Base-by-base conservation (phyloP, 176 grass and related monocot species). In the Eremochloa ophiuroides region DNA sequence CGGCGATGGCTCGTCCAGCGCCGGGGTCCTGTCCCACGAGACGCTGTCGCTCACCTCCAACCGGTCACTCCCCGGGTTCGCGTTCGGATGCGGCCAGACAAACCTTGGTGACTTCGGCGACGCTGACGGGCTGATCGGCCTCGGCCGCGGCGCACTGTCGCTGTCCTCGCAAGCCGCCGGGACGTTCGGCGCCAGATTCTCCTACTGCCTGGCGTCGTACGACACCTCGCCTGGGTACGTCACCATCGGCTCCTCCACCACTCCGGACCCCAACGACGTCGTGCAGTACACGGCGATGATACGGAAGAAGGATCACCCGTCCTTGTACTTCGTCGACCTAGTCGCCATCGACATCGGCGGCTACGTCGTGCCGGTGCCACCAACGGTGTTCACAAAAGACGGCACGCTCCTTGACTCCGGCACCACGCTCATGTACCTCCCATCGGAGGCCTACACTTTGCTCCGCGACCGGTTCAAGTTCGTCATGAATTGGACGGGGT, bases 391-490 rank as follows among this genome's bases (percentile, higher is more conserved):
- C 70, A 84, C 79, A 1, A 62, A 8, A 10, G 13, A 62, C 0
- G 79, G 89, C 31, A 90, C 91, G 5, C 29, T 94, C 18, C 48
- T 97, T 9, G 94, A 97, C 88, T 97, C 94, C 27, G 89, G 91
- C 33, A 94, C 91, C 0, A 58, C 77, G 33, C 80, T 97, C 83
- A 92, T 83, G 0, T 82, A 90, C 60, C 73, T 97, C 53, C 94
- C 94, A 0, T 1, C 39, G 42, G 3, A 79, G 61, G 91, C 89
- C 8, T 94, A 94, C 89, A 6, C 14, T 1, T n/a, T 63, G 46
- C 89, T 97, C 22, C 71, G 91, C 6, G 48, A 66, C 78, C 8
- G 44, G 4, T 97, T 97, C 53, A 77, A 22, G 71, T 13, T 69
- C 65, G 56, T 44, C 61, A 97, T 97, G 94, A n/a, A n/a, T n/a